Evolutionary conservation across 148 eudicot species (phyloP), one percentile per base, ranked within the genome.

Genomic region (Drosera capensis): DNA sequence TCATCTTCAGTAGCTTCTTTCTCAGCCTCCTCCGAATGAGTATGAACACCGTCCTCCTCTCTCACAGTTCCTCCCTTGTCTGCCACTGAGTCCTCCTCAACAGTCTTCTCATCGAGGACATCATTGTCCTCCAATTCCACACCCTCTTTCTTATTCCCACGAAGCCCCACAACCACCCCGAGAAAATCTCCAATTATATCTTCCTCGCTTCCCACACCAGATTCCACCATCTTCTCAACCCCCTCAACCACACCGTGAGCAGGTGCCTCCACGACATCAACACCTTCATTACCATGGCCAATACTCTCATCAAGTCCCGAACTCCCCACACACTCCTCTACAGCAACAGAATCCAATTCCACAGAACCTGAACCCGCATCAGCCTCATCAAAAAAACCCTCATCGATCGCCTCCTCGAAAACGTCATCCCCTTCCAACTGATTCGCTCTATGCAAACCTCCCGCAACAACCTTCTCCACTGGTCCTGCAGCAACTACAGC

Each of bases 391-490:
- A 59, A 63, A 21, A 47, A 34, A 30, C 29, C 38, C 14, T n/a
- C 28, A 9, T 65, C 73, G 39, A 71, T 46, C 3, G 79, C 82
- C 70, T 78, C 86, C 80, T 65, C 81, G 11, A 75, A 78, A 21
- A 63, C 72, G 29, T 78, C 76, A n/a, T 73, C 75, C 57, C 50
- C 79, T 51, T 64, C 81, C 0, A 67, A 71, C 36, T 55, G 68
- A 55, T 62, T 66, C 12, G 60, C 47, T 21, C 14, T 68, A 57
- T 73, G 71, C 44, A 46, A 48, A 43, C 54, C 63, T 45, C 25
- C 63, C 48, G 40, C 49, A 21, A 11, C 47, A 26, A 18, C 59
- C 26, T 9, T 62, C 49, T 53, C 73, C 46, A 62, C 71, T 14
- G 51, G 43, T 46, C 45, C 48, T 21, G 41, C 56, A 41, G 36